Base-by-base conservation (phyloP, 163 green algal species). In the Volvox carteri region DNA sequence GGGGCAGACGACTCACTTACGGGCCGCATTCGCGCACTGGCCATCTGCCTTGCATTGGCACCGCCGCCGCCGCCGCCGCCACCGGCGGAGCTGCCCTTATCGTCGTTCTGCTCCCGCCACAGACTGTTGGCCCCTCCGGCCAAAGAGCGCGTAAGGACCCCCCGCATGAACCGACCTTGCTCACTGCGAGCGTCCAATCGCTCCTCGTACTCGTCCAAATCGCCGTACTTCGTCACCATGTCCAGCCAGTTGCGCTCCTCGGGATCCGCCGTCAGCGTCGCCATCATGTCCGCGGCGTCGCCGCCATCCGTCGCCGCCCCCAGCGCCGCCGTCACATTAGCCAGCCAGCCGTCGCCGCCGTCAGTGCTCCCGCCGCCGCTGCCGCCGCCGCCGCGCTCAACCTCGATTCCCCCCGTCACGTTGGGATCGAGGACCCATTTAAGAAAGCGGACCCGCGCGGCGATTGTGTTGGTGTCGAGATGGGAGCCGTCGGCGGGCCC, bases 101-200 rank as follows among this genome's bases (percentile, higher is more conserved):
- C 75, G 4, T 68, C 88, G 2, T 21, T n/a, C 19, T 78, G 60
- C 39, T 79, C 81, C 11, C 42, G 19, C 90, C 90, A 93, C 44
- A 93, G 70, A 68, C 74, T 89, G 44, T 91, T 68, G 12, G 90
- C 86, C 14, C 90, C 90, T 8, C 83, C 90, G 8, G 90, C 90
- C 18, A 93, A 73, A 28, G 70, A 88, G 60, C 90, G 83, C 1
- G 42, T 70, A 7, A 93, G 70, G 30, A 78, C 85, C 46, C 81
- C 77, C 5, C 90, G 83, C 77, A 93, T 85, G 84, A 92, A 93
- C 25, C 23, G 84, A 37, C 89, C 89, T 11, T 60, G 42, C 73
- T 80, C 73, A 46, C 25, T 39, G 18, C 68, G 67, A 2, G 50
- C 68, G 48, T 88, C 83, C 5, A 46, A 8, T 5, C 21, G 33